phyloP scores from a whole-genome alignment of 768 basidiomycete species.

The Pleurotus sapidus region DNA sequence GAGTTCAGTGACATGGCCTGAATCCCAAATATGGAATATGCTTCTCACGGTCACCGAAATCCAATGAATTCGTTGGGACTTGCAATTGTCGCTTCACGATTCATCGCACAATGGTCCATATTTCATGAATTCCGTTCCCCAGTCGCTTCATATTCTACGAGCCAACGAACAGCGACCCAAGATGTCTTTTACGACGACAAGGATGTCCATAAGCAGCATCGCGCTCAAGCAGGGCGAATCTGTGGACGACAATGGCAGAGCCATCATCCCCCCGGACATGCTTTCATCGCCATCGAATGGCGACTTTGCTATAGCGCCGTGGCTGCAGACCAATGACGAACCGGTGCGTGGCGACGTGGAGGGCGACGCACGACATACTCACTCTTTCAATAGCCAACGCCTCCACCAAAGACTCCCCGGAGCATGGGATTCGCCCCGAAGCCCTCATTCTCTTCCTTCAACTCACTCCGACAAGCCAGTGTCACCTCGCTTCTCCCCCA shows the following conservation, averaged over 20 bases:
- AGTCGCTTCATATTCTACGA: too few species aligned
- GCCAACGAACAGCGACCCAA: neutral
- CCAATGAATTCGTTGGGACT: too few species aligned
- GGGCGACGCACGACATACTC: too few species aligned
- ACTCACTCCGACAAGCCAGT: constrained; percentile 28
- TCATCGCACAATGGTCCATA: too few species aligned
- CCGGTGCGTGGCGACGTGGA: constrained; percentile 10
- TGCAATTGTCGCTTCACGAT: too few species aligned
- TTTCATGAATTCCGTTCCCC: too few species aligned
- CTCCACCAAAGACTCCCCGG: constrained; percentile 31
- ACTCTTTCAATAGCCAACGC: constrained; percentile 32
- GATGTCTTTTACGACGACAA: constrained; percentile 1
- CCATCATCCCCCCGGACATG: constrained; percentile 8
- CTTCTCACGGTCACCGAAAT: too few species aligned
- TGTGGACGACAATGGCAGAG: constrained; percentile 4
- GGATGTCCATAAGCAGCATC: neutral
- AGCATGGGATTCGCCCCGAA: constrained; percentile 37
- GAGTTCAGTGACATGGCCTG: too few species aligned
- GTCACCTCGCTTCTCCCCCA: constrained; percentile 23
- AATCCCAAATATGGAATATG: too few species aligned
- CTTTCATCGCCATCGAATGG: constrained; percentile 3
- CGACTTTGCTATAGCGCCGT: constrained; percentile 4
- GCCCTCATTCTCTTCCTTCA: constrained; percentile 39
- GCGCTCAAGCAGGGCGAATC: constrained; percentile 3
- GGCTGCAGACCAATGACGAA: constrained; percentile 6